Evolutionary conservation across 2,329 filamentous ascomycete species (phyloP).

Genomic region (Teratosphaeriaceae sp.): DNA sequence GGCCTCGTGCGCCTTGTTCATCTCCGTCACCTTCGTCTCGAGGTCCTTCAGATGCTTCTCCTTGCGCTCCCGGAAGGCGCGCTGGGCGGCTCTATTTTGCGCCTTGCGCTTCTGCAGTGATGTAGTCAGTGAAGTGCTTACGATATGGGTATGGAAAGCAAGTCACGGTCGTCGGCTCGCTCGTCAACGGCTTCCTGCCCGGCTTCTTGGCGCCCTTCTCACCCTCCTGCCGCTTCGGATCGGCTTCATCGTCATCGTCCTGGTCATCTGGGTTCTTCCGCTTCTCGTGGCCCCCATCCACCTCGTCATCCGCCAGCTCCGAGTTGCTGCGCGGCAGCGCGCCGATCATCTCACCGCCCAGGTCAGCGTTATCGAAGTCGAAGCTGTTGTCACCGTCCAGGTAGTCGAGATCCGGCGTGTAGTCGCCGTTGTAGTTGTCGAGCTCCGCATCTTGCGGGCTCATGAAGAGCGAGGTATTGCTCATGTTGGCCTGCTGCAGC

Average conservation of each 20-base stretch:
- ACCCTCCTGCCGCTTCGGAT: slow-evolving; percentile 55
- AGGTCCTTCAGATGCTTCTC: slow-evolving; percentile 84
- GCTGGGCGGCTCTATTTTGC: slow-evolving; percentile 86
- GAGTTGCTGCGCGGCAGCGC: slow-evolving; percentile 56
- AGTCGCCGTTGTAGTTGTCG: slow-evolving; percentile 24
- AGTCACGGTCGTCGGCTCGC: slow-evolving; percentile 91
- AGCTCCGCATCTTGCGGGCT: slow-evolving; percentile 22
- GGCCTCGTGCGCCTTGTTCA: slow-evolving; percentile 75
- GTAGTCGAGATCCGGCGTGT: slow-evolving; percentile 76
- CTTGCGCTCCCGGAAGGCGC: slow-evolving; percentile 90
- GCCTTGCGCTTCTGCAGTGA: slow-evolving; percentile 77
- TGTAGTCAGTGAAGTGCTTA: slow-evolving; percentile 3
- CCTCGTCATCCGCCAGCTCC: slow-evolving; percentile 10
- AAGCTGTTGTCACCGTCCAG: slow-evolving; percentile 66
- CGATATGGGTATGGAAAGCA: not conserved
- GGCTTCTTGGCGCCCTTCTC: slow-evolving; percentile 91
- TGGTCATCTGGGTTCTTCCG: slow-evolving; percentile 59
- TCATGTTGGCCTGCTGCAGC: slow-evolving; percentile 14
- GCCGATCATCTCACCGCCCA: slow-evolving; percentile 61
- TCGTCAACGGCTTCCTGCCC: slow-evolving; percentile 89
- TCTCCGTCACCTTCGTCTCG: slow-evolving; percentile 60
- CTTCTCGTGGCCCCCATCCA: slow-evolving; percentile 13
- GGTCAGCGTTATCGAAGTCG: slow-evolving; percentile 61
- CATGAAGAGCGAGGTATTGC: slow-evolving; percentile 20
- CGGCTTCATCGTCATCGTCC: slow-evolving; percentile 50